Base-by-base conservation (phyloP, 805 yeast species). In the Blastobotrys parvus region DNA sequence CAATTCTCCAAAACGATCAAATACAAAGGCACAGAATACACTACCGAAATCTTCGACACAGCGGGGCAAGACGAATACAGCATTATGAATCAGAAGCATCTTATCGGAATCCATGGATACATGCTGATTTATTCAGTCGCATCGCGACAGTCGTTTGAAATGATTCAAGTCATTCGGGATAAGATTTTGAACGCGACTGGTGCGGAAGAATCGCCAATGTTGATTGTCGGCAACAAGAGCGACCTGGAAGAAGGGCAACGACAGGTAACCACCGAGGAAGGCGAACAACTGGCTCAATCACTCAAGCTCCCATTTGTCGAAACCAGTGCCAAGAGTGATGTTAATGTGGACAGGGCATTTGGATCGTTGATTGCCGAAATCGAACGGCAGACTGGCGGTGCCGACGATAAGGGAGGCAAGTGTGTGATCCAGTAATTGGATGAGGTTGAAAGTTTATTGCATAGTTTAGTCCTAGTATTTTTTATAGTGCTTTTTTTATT, bases 51-150 rank as follows among this genome's bases (percentile, higher is more conserved):
- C 42, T 64, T 82, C 50, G 94, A 83, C 57, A 83, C 92, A 0
- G 89, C 90, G 1, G 94, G 94, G 1, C 90, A 82, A 61, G 90
- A 82, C 60, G 89, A 82, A 62, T 80, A 77, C 57, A 74, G 82
- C 25, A 72, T 80, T 43, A 71, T 83, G 62, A 79, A 75, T 52
- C 82, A 80, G 57, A 79, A 80, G 47, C 77, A 79, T 41, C 63
- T 82, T 37, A 78, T 79, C 32, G 85, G 84, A 13, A 71, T 79
- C 38, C 86, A 81, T 55, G 94, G 90, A 1, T 80, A 80, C 53
- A 63, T 83, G 39, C 61, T 83, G 36, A 80, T 82, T 16, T 84
- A 80, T 61, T 80, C 86, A 30, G 82, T 83, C 35, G 75, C 79
- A 27, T 78, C 83, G 25, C 63, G 78, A 50, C 74, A 74, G 44